Evolutionary conservation across 2,329 filamentous ascomycete genomes (phyloP).

Genomic region (Phialophora macrospora): DNA sequence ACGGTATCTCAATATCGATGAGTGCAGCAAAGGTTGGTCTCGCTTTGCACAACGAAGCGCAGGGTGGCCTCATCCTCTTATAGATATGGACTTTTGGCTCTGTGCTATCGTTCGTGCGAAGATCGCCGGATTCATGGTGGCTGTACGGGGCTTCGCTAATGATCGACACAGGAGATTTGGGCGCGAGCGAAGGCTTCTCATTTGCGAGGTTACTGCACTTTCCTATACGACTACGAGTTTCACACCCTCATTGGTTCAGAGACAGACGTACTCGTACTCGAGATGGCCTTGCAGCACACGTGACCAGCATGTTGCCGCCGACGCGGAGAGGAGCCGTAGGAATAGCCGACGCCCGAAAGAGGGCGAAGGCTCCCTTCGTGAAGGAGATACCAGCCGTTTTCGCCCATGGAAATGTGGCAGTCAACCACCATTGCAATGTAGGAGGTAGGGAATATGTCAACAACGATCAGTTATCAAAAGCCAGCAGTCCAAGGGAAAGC

Average conservation of each 20-base stretch:
- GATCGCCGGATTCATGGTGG: neutral
- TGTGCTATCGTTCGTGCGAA: neutral
- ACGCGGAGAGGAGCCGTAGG: neutral
- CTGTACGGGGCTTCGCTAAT: neutral
- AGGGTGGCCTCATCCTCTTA: neutral
- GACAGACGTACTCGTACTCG: constrained; percentile 1
- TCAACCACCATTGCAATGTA: neutral
- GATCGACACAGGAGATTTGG: neutral
- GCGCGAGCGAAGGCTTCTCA: neutral
- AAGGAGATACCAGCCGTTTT: neutral
- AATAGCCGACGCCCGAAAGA: neutral
- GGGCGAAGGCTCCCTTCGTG: neutral
- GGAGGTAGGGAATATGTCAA: neutral
- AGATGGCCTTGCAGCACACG: neutral
- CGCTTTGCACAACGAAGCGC: neutral
- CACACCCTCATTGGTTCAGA: neutral
- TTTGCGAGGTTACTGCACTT: neutral
- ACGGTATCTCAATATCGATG: neutral
- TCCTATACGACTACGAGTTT: neutral
- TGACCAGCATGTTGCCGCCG: neutral
- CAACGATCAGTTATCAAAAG: neutral
- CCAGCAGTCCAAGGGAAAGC: neutral
- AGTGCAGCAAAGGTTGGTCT: neutral
- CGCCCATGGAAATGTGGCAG: neutral
- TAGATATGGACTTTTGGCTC: neutral